Conservation (phyloP, 225 moss, liverwort and hornwort genomes). For the Neckera pumila region DNA sequence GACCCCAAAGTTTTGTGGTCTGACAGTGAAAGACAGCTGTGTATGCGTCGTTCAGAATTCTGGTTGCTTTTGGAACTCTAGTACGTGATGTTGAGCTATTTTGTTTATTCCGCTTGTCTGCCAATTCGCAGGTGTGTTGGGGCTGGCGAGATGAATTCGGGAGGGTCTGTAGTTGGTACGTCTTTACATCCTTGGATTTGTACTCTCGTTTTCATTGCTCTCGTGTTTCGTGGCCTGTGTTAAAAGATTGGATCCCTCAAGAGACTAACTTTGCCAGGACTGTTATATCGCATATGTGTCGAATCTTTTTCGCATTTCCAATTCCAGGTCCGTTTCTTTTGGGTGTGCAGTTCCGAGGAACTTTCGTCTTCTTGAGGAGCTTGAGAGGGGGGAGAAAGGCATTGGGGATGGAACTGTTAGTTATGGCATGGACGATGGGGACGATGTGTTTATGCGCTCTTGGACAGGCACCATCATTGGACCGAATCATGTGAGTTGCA, state of each 20-base stretch:
- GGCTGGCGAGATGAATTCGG: slow-evolving; percentile 28
- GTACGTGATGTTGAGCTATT: not conserved
- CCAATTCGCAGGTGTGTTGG: not conserved
- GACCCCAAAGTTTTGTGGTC: not conserved
- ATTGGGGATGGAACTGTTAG: slow-evolving; percentile 96
- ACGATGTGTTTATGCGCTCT: slow-evolving; percentile 98
- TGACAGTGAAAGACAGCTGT: not conserved
- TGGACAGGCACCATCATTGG: slow-evolving; percentile 99
- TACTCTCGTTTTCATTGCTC: not conserved
- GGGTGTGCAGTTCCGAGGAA: slow-evolving; percentile 78
- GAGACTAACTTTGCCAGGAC: not conserved
- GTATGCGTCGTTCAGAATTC: not conserved
- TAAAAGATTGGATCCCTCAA: not conserved
- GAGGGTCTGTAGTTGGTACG: slow-evolving; percentile 36
- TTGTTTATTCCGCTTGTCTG: not conserved
- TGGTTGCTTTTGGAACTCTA: not conserved
- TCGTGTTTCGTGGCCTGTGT: not conserved
- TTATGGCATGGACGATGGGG: slow-evolving; percentile 97
- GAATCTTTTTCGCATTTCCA: not conserved
- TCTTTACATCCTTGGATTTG: not conserved
- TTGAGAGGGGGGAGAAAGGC: slow-evolving; percentile 96
- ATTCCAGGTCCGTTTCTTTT: not conserved
- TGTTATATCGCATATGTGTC: not conserved
- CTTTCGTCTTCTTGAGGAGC: slow-evolving; percentile 93
- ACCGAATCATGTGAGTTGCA: slow-evolving; percentile 79